phyloP scores from a whole-genome alignment of 139 green algal genomes.

The Coelastrella sp. region DNA sequence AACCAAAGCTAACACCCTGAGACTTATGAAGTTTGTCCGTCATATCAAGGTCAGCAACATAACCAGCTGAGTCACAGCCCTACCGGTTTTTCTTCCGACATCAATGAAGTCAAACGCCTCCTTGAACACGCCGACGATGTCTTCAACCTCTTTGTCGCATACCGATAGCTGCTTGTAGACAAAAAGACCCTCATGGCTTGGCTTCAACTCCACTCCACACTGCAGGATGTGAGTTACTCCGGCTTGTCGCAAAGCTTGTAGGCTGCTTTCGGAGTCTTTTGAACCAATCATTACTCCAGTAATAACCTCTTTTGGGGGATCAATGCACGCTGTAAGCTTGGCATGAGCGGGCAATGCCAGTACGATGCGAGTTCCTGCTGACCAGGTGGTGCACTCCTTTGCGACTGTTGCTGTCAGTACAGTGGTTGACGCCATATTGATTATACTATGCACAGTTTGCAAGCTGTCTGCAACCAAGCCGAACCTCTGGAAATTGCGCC shows the following conservation, averaged over 20 bases:
- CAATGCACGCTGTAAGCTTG: background rate
- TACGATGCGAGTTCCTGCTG: background rate
- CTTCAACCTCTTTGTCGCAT: constrained; percentile 45
- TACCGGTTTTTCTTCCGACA: background rate
- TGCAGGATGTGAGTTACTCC: constrained; percentile 53
- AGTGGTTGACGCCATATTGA: background rate
- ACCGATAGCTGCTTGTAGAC: constrained; percentile 45
- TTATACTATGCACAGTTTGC: no score
- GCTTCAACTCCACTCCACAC: constrained; percentile 41
- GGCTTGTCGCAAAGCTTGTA: background rate
- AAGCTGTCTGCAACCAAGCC: no score
- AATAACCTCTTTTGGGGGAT: background rate
- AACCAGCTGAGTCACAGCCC: background rate
- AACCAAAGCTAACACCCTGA: background rate
- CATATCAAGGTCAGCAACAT: background rate
- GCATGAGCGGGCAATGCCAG: background rate
- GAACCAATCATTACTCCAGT: constrained; percentile 18
- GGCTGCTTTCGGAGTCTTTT: background rate
- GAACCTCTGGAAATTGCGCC: no score
- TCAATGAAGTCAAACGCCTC: constrained; percentile 55
- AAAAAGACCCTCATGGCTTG: constrained; percentile 37
- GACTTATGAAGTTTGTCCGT: background rate
- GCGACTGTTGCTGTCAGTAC: background rate
- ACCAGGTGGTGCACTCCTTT: background rate
- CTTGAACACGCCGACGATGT: constrained; percentile 43